Evolutionary conservation across 768 basidiomycete species (phyloP).

Genomic region (Termitomyces titanicus): DNA sequence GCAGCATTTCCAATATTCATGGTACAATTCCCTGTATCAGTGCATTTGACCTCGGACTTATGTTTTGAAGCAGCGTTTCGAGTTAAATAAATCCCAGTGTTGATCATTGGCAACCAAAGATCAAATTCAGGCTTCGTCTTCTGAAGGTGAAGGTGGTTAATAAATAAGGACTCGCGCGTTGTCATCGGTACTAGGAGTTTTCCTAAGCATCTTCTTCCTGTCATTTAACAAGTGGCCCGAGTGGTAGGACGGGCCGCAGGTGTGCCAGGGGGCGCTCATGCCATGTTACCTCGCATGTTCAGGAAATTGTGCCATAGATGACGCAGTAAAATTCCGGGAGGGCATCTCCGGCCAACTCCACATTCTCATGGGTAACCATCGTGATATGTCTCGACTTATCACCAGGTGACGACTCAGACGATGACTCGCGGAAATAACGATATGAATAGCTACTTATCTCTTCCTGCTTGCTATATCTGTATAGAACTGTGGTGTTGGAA

Average conservation of each 20-base stretch:
- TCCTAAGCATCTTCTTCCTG: neutral
- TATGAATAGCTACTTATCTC: neutral
- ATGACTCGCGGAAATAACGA: neutral
- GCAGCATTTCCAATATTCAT: neutral
- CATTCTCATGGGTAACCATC: constrained; percentile 1
- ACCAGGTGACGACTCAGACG: neutral
- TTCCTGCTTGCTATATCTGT: neutral
- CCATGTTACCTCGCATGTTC: neutral
- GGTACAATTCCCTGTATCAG: neutral
- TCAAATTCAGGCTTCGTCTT: neutral
- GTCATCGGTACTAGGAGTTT: neutral
- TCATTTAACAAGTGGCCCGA: neutral
- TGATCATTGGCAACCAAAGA: neutral
- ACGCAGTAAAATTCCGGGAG: neutral
- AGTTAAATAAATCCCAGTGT: too few relatives aligned
- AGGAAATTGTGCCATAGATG: neutral
- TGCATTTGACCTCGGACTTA: neutral
- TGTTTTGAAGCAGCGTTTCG: neutral
- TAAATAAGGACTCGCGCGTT: too few relatives aligned
- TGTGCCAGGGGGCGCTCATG: neutral
- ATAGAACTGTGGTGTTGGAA: neutral
- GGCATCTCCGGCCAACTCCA: neutral
- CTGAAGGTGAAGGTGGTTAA: neutral
- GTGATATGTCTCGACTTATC: neutral
- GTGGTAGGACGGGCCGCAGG: neutral